A percentile compares a stretch with the other conserved stretches of the same genome.
Evolutionary conservation across 2,329 filamentous ascomycete genomes (phyloP).

Genomic region (Ophiognomonia clavigignenti-juglandacearum): DNA sequence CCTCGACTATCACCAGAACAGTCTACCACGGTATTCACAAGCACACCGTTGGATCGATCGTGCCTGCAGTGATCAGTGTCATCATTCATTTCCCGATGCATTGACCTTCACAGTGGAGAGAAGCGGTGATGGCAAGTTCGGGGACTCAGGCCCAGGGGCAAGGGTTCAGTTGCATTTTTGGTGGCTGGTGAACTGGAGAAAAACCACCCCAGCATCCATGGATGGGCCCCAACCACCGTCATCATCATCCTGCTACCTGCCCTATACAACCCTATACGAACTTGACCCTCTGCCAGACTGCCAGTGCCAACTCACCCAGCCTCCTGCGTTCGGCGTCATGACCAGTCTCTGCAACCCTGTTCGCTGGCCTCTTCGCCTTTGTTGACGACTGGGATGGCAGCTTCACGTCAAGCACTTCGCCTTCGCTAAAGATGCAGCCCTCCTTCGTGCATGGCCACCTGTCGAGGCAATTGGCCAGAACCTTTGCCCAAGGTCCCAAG

Average conservation of each 20-base stretch:
- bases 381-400: constrained; percentile 1
- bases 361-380: background rate
- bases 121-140: no score
- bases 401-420: constrained; percentile 7
- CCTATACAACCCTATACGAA: no score
- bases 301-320: no score
- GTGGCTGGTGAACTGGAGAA: constrained; percentile 18
- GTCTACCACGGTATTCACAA: background rate
- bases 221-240: constrained; percentile 14
- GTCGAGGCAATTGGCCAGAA: constrained; percentile 13
- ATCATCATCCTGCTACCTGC: constrained; percentile 6
- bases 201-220: no score
- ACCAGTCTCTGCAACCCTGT: no score
- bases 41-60: no score
- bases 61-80: no score
- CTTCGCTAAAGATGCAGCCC: constrained; percentile 9
- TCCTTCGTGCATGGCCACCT: constrained; percentile 10
- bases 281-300: no score
- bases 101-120: no score
- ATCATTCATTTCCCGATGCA: no score
- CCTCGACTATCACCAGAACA: no score
- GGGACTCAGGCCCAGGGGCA: no score
- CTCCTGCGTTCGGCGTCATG: constrained; percentile 10
- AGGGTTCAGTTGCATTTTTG: background rate
- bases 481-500: background rate